Evolutionary conservation across 208 protist species (phyloP).

Genomic region (Trypanosoma mega): DNA sequence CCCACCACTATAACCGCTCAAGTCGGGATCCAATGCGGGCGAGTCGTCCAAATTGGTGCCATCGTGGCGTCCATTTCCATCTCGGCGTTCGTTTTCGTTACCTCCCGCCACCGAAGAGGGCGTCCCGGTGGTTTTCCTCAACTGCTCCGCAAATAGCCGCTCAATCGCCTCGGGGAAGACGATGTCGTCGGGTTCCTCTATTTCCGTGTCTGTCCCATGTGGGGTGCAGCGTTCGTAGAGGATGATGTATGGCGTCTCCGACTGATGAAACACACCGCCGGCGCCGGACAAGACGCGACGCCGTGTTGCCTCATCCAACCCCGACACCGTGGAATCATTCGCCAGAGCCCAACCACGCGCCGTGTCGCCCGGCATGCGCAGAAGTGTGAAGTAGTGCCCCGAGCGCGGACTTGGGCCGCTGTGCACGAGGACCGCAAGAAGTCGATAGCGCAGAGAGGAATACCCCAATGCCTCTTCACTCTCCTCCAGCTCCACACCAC

Average conservation of each 20-base stretch:
- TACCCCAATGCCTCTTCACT: slow-evolving; percentile 5
- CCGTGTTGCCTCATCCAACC: slow-evolving; percentile 27
- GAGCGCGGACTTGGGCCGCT: slow-evolving; percentile 58
- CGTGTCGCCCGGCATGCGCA: slow-evolving; percentile 1
- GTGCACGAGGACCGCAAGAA: slow-evolving; percentile 61
- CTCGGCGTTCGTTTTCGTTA: no score
- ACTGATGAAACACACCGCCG: slow-evolving; percentile 33
- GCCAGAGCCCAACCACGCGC: slow-evolving; percentile 47
- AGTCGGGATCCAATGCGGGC: no score
- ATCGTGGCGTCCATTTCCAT: no score
- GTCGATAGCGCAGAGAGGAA: slow-evolving; percentile 40
- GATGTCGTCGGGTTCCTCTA: background rate
- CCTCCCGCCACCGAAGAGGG: no score
- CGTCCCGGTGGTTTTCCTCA: background rate
- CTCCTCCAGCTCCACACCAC: slow-evolving; percentile 4
- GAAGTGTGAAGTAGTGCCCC: slow-evolving; percentile 69
- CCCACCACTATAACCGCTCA: no score
- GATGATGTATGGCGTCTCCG: slow-evolving; percentile 62
- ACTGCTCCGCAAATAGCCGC: background rate
- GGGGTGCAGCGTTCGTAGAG: slow-evolving; percentile 54
- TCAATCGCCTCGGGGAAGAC: slow-evolving; percentile 5
- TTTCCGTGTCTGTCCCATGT: slow-evolving; percentile 1
- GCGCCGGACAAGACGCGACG: slow-evolving; percentile 32
- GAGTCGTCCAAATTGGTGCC: background rate
- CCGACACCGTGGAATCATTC: slow-evolving; percentile 49